Evolutionary conservation across 176 grass and related monocot species (phyloP).

Genomic region (Oropetium thomaeum): DNA sequence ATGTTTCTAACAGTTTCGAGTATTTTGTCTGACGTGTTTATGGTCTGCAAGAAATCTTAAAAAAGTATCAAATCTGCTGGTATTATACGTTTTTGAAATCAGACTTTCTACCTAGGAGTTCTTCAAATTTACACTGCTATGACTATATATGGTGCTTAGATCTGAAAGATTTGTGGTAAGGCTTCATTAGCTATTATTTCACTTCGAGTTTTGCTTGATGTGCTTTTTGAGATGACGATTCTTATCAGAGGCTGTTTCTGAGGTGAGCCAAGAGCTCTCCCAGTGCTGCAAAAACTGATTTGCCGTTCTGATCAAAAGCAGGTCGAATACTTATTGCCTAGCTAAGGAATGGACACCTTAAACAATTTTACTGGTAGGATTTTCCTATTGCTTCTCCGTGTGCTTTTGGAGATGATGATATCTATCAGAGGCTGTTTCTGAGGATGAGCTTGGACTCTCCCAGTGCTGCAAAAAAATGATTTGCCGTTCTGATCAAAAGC

Average conservation of each 20-base stretch:
- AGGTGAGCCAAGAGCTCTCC: constrained; percentile 22
- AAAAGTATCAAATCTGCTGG: too few species aligned
- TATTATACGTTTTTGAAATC: too few species aligned
- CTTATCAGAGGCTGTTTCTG: constrained; percentile 44
- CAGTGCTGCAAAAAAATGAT: too few species aligned
- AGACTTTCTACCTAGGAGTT: background rate
- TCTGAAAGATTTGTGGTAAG: background rate
- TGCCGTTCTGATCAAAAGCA: constrained; percentile 33
- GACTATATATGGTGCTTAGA: background rate
- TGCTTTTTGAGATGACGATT: constrained; percentile 37
- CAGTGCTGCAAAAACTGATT: constrained; percentile 44
- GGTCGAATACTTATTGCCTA: too few species aligned
- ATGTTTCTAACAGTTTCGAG: background rate
- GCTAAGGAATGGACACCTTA: too few species aligned
- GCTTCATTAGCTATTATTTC: background rate
- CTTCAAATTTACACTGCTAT: background rate
- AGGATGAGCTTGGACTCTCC: too few species aligned
- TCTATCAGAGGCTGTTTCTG: too few species aligned
- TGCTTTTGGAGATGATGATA: too few species aligned
- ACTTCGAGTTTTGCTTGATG: background rate
- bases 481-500: too few species aligned
- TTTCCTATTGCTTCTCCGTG: too few species aligned
- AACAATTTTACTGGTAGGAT: background rate
- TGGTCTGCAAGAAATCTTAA: background rate
- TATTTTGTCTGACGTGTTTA: background rate